phyloP scores from a whole-genome alignment of 2,329 filamentous ascomycete genomes.

The Aspergillus viridinutans region DNA sequence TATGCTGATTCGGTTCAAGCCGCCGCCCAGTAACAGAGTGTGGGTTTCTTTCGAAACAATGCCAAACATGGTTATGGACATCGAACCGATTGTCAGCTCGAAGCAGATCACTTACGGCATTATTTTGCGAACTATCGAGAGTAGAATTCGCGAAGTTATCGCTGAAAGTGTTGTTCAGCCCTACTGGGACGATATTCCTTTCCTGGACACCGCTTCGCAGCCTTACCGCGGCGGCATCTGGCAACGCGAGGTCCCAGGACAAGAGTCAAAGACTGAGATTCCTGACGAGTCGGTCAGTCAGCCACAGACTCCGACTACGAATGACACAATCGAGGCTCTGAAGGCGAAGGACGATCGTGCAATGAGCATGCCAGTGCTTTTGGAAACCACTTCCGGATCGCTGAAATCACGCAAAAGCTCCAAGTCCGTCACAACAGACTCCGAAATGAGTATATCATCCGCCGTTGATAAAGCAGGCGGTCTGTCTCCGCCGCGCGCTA shows the following conservation, averaged over 20 bases:
- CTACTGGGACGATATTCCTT: conserved; percentile 95
- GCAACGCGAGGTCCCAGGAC: conserved; percentile 46
- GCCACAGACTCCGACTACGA: conserved; percentile 16
- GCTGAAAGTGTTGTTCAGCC: conserved; percentile 87
- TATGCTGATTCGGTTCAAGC: conserved; percentile 79
- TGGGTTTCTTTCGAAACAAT: conserved; percentile 95
- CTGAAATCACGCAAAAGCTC: conserved; percentile 27
- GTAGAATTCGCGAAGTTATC: conserved; percentile 87
- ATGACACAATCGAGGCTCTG: conserved; percentile 23
- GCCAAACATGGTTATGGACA: conserved; percentile 89
- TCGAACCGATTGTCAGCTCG: conserved; percentile 92
- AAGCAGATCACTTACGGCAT: conserved; percentile 93
- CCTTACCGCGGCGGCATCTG: conserved; percentile 82
- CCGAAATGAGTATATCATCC: conserved; percentile 22
- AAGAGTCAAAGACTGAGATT: conserved; percentile 34
- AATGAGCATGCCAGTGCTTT: conserved; percentile 31
- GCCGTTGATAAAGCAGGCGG: conserved; percentile 32
- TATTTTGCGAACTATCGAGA: conserved; percentile 90
- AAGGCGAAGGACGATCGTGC: conserved; percentile 32
- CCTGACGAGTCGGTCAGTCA: conserved; percentile 31
- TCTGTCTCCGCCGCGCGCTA: conserved; percentile 49
- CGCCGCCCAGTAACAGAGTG: conserved; percentile 89
- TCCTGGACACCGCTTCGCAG: conserved; percentile 75
- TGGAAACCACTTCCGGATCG: conserved; percentile 19
- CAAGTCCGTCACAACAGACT: conserved; percentile 21